These are phyloP conservation scores for Talaromyces sp. DNA, from an alignment of 2,329 filamentous ascomycete genomes.

Conservation along the genomic window DNA sequence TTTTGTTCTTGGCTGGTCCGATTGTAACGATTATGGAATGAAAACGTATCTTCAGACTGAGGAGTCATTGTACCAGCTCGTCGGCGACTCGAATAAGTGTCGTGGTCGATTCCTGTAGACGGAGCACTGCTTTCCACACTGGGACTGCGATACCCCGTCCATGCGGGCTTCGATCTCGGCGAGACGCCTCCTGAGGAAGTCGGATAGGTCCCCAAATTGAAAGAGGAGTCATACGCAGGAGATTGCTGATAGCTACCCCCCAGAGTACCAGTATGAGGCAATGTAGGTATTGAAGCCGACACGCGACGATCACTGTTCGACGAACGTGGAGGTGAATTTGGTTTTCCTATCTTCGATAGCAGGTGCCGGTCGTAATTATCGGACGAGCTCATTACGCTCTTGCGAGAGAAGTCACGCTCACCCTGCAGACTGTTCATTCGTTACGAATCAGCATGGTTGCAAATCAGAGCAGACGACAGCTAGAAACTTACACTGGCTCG, in stretches of 20 bases:
- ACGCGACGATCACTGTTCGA: conserved; percentile 26
- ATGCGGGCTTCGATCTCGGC: conserved; percentile 34
- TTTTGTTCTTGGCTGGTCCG: conserved; percentile 60
- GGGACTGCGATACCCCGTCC: conserved; percentile 41
- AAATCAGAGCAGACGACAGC: background rate
- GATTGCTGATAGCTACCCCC: conserved; percentile 9
- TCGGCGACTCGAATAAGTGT: conserved; percentile 34
- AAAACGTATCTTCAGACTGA: conserved; percentile 46
- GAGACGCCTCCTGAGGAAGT: conserved; percentile 34
- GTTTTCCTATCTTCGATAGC: conserved; percentile 58
- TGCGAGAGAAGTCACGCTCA: conserved; percentile 54
- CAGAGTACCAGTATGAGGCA: conserved; percentile 28
- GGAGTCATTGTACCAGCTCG: conserved; percentile 46
- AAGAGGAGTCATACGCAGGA: conserved; percentile 11
- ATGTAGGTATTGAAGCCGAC: conserved; percentile 22
- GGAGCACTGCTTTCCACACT: conserved; percentile 38
- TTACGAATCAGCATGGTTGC: conserved; percentile 10
- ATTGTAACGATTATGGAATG: conserved; percentile 48
- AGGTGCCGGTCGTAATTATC: conserved; percentile 60
- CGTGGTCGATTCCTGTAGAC: conserved; percentile 37
- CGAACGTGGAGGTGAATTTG: conserved; percentile 50
- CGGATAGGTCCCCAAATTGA: conserved; percentile 33
- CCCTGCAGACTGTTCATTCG: conserved; percentile 48
- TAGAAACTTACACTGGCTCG: conserved; percentile 27
- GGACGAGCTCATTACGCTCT: conserved; percentile 54